Conservation (phyloP, 768 basidiomycete species). For the Lactarius hengduanensis region DNA sequence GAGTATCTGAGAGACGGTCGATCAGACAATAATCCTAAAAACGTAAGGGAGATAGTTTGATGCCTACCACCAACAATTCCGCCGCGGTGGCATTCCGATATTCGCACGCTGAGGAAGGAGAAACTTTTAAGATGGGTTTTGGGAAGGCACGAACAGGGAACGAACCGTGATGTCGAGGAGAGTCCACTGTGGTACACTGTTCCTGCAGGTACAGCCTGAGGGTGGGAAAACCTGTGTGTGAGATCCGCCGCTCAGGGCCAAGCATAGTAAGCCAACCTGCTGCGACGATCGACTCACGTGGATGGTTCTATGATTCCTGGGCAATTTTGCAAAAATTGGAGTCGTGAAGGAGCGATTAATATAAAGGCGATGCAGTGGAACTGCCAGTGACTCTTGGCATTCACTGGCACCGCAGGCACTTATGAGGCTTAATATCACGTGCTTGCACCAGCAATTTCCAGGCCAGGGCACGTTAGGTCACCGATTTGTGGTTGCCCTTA, state of each 20-base stretch:
- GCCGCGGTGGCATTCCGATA: neutral
- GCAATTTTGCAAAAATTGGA: neutral
- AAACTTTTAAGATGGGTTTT: neutral
- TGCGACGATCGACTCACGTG: neutral
- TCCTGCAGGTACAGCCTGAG: conserved; percentile 14
- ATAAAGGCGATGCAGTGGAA: no score
- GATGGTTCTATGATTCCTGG: neutral
- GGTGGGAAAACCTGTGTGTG: conserved; percentile 4
- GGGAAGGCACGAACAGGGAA: neutral
- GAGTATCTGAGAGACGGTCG: neutral
- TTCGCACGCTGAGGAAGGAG: neutral
- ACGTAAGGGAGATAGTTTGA: neutral
- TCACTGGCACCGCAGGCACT: no score
- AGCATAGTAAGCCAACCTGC: neutral
- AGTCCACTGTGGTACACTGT: conserved; percentile 15
- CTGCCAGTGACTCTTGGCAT: no score
- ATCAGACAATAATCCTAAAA: neutral
- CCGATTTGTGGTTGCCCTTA: no score
- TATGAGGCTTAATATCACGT: no score
- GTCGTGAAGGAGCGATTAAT: neutral
- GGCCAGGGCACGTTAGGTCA: no score
- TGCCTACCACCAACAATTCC: neutral
- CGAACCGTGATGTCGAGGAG: conserved; percentile 15
- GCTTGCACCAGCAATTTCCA: no score
- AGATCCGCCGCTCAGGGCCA: neutral